Evolutionary conservation across 108 stramenopile species (phyloP), one percentile per base, ranked within the genome.

Genomic region (Discostella stelligeroides): DNA sequence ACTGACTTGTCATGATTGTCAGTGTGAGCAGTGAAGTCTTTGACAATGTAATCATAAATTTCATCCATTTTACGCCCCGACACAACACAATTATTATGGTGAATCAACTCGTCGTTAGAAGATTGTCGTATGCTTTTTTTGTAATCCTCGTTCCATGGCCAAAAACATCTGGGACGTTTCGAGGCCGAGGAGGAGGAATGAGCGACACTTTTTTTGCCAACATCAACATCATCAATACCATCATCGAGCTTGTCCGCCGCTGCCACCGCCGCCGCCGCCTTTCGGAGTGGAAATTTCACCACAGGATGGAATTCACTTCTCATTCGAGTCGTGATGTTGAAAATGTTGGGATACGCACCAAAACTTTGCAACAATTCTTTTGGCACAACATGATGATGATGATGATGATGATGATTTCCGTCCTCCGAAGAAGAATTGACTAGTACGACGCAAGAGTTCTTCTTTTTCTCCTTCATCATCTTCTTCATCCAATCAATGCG

Each of bases 231-330:
- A n/a, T n/a, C n/a, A n/a, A n/a, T n/a, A n/a, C n/a, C n/a, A n/a
- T n/a, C n/a, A n/a, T n/a, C n/a, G n/a, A n/a, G n/a, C n/a, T n/a
- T n/a, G n/a, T n/a, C n/a, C n/a, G n/a, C n/a, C n/a, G n/a, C n/a
- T n/a, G n/a, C n/a, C 27, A 8, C n/a, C 29, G n/a, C 21, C 17
- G 45, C 39, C 34, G 17, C 13, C 59, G n/a, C 49, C 48, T 49
- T 68, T 34, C 64, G 55, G 29, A 38, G 57, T 7, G 91, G 88
- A 71, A 83, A 79, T 46, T 66, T 57, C 11, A 92, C 66, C 9
- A 92, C 79, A 24, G 91, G 91, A 75, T 84, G 81, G 43, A 92
- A 92, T n/a, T 60, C 37, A 10, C 59, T 50, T n/a, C 84, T 79
- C 66, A 87, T 85, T 51, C 61, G 70, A 15, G 56, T 21, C 13